phyloP scores from a whole-genome alignment of 2,329 filamentous ascomycete genomes.

The Teratosphaeria gauchensis region DNA sequence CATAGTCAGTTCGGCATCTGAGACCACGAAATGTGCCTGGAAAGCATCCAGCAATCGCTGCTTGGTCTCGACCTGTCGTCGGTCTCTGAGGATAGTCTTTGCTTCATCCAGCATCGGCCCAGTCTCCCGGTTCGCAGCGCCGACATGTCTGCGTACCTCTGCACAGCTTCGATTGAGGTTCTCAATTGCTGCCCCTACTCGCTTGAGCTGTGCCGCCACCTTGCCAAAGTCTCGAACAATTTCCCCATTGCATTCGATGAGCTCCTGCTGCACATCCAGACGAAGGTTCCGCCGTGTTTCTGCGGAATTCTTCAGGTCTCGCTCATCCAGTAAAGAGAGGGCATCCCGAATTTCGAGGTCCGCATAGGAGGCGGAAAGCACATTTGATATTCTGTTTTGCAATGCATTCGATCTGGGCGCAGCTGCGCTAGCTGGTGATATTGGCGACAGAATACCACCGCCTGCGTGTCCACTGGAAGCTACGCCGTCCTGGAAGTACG shows the following conservation, averaged over 20 bases:
- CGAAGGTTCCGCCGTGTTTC: constrained; percentile 71
- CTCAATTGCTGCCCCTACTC: constrained; percentile 69
- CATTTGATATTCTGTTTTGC: constrained; percentile 69
- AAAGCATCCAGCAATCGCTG: constrained; percentile 70
- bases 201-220: constrained; percentile 84
- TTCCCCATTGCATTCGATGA: constrained; percentile 84
- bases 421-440: not conserved
- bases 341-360: constrained; percentile 87
- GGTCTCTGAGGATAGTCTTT: constrained; percentile 60
- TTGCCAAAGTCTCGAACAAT: constrained; percentile 81
- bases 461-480: not conserved
- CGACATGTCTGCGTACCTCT: constrained; percentile 69
- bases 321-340: constrained; percentile 64
- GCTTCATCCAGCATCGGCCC: constrained; percentile 68
- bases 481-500: constrained; percentile 1
- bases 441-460: not conserved
- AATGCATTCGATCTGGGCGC: constrained; percentile 52
- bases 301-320: constrained; percentile 61
- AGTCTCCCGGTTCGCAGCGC: constrained; percentile 65
- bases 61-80: constrained; percentile 65
- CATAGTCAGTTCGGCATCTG: constrained; percentile 66
- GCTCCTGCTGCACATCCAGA: constrained; percentile 78
- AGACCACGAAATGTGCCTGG: constrained; percentile 71
- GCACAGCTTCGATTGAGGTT: constrained; percentile 71
- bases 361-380: constrained; percentile 85